These are phyloP conservation scores for Epichloe hybrida DNA, from an alignment of 2,329 filamentous ascomycete species.

Conservation along the genomic window DNA sequence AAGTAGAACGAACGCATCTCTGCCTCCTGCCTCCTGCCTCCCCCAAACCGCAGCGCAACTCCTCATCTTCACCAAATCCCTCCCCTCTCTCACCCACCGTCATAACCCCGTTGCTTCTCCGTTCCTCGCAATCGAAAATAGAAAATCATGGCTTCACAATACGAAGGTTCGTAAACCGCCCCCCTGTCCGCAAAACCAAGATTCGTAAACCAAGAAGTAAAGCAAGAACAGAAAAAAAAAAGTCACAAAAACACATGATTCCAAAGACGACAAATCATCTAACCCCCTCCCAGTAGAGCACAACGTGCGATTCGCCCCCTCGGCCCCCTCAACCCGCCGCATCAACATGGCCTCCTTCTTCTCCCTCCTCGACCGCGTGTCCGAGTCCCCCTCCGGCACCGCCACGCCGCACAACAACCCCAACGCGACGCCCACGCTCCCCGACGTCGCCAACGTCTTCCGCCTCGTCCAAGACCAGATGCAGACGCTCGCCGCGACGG, in stretches of 20 bases:
- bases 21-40: neutral
- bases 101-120: neutral
- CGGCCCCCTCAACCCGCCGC: conserved; percentile 33
- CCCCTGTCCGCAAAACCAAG: neutral
- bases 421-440: conserved; percentile 46
- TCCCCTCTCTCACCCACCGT: neutral
- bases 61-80: neutral
- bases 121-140: neutral
- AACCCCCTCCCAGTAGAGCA: conserved; percentile 41
- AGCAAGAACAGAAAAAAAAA: too few relatives aligned
- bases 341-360: conserved; percentile 52
- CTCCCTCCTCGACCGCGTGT: conserved; percentile 41
- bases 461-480: conserved; percentile 47
- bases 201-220: neutral
- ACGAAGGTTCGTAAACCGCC: conserved; percentile 29
- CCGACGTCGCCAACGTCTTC: conserved; percentile 43
- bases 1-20: neutral
- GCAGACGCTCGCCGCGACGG: conserved; percentile 33
- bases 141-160: conserved; percentile 35
- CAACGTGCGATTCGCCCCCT: conserved; percentile 37
- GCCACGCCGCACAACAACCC: conserved; percentile 33
- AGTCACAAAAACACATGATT: neutral
- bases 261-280: neutral
- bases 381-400: conserved; percentile 16
- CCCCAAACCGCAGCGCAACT: neutral